These are phyloP conservation scores for Periconia sp. DNA, from an alignment of 2,329 filamentous ascomycete species.

Conservation along the genomic window DNA sequence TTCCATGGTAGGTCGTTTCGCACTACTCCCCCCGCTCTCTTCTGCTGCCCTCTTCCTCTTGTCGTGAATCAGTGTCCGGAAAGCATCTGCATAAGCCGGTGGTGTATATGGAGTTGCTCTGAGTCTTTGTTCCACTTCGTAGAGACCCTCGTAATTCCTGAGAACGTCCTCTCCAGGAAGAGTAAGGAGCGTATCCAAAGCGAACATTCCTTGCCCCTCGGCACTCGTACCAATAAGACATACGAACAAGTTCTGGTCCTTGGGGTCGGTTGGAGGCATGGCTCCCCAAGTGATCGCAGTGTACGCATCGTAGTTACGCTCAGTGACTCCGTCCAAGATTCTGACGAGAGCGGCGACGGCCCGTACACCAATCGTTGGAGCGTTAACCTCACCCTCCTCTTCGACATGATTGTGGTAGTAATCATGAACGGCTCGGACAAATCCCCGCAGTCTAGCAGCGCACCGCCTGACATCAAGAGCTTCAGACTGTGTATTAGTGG, in stretches of 20 bases:
- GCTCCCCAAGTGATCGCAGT: conserved; percentile 35
- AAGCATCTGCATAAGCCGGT: conserved; percentile 27
- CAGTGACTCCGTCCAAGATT: conserved; percentile 40
- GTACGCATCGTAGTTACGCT: conserved; percentile 41
- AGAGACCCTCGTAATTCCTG: conserved; percentile 33
- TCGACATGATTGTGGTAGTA: conserved; percentile 31
- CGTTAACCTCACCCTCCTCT: conserved; percentile 15
- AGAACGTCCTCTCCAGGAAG: conserved; percentile 39
- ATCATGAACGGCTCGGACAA: conserved; percentile 36
- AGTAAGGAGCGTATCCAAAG: conserved; percentile 32
- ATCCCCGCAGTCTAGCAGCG: conserved; percentile 32
- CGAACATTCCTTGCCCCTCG: conserved; percentile 28
- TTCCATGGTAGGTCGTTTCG: too few relatives aligned
- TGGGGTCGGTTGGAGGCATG: conserved; percentile 28
- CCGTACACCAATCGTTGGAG: conserved; percentile 25
- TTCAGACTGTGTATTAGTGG: conserved; percentile 28
- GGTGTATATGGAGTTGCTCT: conserved; percentile 25
- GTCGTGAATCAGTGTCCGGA: conserved; percentile 34
- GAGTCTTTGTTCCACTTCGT: conserved; percentile 35
- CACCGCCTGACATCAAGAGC: conserved; percentile 36
- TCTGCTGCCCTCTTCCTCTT: conserved; percentile 41
- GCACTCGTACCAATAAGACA: conserved; percentile 32
- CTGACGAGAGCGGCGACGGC: conserved; percentile 38
- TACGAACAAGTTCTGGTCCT: conserved; percentile 39
- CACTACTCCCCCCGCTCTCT: conserved; percentile 31